Base-by-base conservation (phyloP, 371 early-diverging fungal species). In the Apophysomyces sp. region DNA sequence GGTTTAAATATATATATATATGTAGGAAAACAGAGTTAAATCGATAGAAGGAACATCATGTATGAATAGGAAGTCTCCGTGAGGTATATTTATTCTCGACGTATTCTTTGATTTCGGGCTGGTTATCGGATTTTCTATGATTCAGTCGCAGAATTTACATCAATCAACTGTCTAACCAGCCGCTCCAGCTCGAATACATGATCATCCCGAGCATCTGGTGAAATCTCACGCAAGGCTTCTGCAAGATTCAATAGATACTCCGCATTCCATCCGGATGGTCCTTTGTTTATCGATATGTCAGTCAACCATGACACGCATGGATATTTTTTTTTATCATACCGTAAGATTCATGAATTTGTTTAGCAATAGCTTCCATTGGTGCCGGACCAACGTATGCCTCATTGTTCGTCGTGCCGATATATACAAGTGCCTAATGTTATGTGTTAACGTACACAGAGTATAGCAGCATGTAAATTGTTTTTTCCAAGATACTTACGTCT, bases 341-440 rank as follows among this genome's bases (percentile, higher is more conserved):
- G 54, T 73, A 74, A 0, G 91, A 81, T 6, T 67, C 64, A 16
- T 80, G 80, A 54, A 97, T 93, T 52, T 91, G 89, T 11, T 69
- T 30, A 0, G 95, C 94, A 40, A 96, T 87, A 0, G 68, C 68
- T n/a, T 85, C 82, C n/a, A 80, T 52, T 3, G 87, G 74, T 28
- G 88, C 86, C 1, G 91, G 89, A 1, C 96, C 95, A 2, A 91
- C 84, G 71, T 93, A 96, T 9, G 89, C 87, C 51, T 89, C 88
- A 68, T 97, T 96, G 27, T 82, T 72, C 7, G 88, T 86, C 1
- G 89, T 88, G 18, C 88, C 96, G 54, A 96, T 89, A 69, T 95
- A 97, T 8, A 93, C 89, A 57, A 91, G 65, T 0, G 92, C 95
- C 75, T 83, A 13, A 60, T 51, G 12, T 34, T 21, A 37, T 28